Evolutionary conservation across 345 rosid genomes (phyloP).

Genomic region (Dimocarpus longan): DNA sequence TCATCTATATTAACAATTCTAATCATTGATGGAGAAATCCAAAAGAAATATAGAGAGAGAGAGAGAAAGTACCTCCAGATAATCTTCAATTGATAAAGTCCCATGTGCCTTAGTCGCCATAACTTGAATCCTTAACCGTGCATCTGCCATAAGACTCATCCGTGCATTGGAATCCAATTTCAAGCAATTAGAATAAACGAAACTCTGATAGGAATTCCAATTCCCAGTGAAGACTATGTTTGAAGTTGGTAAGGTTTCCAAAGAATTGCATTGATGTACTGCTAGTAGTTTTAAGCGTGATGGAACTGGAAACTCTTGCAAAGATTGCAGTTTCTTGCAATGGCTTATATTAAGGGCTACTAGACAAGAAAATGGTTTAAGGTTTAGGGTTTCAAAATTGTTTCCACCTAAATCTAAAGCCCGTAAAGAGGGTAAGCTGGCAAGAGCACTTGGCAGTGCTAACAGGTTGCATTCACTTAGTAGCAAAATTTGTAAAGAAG

Average conservation of each 20-base stretch:
- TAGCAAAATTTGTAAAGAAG: background rate
- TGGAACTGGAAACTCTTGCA: background rate
- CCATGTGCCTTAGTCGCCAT: too few species aligned
- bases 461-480: constrained; percentile 3
- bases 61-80: background rate
- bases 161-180: too few species aligned
- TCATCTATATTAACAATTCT: too few species aligned
- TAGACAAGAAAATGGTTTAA: constrained; percentile 10
- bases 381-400: constrained; percentile 9
- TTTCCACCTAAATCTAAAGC: background rate
- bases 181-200: background rate
- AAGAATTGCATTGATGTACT: background rate
- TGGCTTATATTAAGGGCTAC: background rate
- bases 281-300: background rate
- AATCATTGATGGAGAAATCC: background rate
- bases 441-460: background rate
- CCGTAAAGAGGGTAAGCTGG: background rate
- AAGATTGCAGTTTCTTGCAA: constrained; percentile 2
- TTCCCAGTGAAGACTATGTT: background rate
- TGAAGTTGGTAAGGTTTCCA: background rate
- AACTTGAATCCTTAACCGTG: too few species aligned
- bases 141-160: too few species aligned
- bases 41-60: background rate
- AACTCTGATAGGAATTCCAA: background rate
- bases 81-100: background rate